Base-by-base conservation (phyloP, 1,284 basidiomycete species). In the Termitomyces sp. region DNA sequence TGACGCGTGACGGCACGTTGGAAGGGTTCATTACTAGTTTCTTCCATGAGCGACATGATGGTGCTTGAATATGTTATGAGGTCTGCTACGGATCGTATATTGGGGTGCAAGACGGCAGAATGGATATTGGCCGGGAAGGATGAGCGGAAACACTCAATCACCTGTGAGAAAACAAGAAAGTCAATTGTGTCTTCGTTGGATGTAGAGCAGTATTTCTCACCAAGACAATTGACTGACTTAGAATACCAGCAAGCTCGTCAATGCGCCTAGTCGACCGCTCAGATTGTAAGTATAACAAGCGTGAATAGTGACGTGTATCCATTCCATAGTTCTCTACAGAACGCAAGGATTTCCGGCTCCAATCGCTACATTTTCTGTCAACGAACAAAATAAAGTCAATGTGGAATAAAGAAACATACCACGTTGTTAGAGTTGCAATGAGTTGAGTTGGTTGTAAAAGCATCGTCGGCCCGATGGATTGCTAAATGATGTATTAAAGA, bases 241-340 rank as follows among this genome's bases (percentile, higher is more conserved):
- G 66, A 5, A 80, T 46, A n/a, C 59, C 52, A 18, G 60, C 58
- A 30, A 81, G 66, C 48, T 79, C 73, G 30, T 70, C 65, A 38
- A 73, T 51, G 14, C 78, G 76, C 34, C 70, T 62, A 18, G 51
- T 54, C 16, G 58, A 56, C 16, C 65, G 58, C 47, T 68, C 68
- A 44, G 72, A 73, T 38, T 73, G 69, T 21, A 78, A 53, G 41
- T 67, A 64, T n/a, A 64, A 54, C 40, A 77, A 56, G 37, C 59
- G 61, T 5, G 67, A 66, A 50, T 71, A 69, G 6, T 67, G 71
- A 26, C 61, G 66, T 54, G 80, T 56, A 34, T 63, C 58, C 6
- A 56, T 50, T 56, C 66, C 65, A 49, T 79, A 73, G 18, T 65
- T 57, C 35, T 66, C 62, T 28, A 70, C 55, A 2, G 62, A 64